Evolutionary conservation across 192 early-diverging fungal genomes (phyloP).

Genomic region (Dissophora ornata): DNA sequence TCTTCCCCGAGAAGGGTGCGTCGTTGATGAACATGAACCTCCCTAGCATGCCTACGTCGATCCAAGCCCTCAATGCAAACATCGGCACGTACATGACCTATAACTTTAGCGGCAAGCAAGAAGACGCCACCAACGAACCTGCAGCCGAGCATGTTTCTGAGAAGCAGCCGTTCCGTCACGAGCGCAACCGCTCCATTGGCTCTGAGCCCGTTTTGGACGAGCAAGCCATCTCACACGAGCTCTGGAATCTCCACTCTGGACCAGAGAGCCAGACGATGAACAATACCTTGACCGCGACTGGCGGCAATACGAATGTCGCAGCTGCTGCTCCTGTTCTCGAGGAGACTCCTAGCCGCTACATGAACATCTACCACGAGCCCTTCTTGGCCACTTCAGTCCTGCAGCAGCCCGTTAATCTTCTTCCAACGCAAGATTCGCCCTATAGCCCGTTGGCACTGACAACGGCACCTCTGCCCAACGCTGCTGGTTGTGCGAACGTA

Average conservation of each 20-base stretch:
- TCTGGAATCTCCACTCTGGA: slow-evolving; percentile 35
- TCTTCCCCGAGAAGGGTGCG: slow-evolving; percentile 50
- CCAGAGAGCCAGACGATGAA: slow-evolving; percentile 30
- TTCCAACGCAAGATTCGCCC: slow-evolving; percentile 31
- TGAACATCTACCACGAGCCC: slow-evolving; percentile 48
- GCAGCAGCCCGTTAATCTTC: slow-evolving; percentile 49
- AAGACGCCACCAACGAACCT: slow-evolving; percentile 1
- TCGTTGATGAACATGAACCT: slow-evolving; percentile 54
- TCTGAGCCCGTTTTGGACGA: slow-evolving; percentile 38
- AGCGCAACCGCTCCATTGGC: slow-evolving; percentile 20
- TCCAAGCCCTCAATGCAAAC: slow-evolving; percentile 51
- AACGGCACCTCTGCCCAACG: slow-evolving; percentile 18
- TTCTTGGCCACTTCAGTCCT: slow-evolving; percentile 49
- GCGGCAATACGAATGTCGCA: no score
- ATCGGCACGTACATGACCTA: slow-evolving; percentile 52
- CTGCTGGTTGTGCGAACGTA: neutral
- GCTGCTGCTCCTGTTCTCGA: slow-evolving; percentile 13
- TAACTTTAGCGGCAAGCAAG: slow-evolving; percentile 47
- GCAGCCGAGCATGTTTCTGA: slow-evolving; percentile 9
- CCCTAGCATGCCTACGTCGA: slow-evolving; percentile 51
- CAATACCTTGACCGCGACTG: neutral
- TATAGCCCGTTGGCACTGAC: slow-evolving; percentile 34
- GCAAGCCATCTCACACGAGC: slow-evolving; percentile 41
- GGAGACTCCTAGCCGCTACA: slow-evolving; percentile 39
- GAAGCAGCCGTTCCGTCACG: slow-evolving; percentile 19